Conservation (phyloP, 805 yeast genomes). For the Hanseniaspora hatyaiensis region DNA sequence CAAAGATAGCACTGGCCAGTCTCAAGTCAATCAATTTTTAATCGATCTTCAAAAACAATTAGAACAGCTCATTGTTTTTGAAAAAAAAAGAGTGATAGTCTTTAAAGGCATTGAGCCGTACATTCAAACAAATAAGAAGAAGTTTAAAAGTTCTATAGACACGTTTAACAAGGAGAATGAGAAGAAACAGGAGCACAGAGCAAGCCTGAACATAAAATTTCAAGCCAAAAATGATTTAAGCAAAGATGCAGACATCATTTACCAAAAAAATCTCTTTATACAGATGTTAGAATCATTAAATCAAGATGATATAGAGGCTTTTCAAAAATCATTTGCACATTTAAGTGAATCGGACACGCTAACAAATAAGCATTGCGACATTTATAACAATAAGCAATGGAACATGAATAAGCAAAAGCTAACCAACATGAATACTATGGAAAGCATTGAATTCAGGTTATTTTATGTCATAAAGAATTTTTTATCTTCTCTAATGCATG, state of each 20-base stretch:
- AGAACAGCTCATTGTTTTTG: background rate
- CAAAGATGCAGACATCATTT: background rate
- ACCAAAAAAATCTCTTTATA: constrained; percentile 8
- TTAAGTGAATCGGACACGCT: background rate
- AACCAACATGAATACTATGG: background rate
- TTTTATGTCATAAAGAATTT: background rate
- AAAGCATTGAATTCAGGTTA: constrained; percentile 7
- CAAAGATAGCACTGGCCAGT: background rate
- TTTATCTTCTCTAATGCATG: constrained; percentile 8
- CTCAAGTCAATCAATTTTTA: background rate
- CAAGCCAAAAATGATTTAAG: background rate
- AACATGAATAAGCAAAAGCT: background rate
- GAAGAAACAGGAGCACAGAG: background rate
- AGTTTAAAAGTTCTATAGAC: constrained; percentile 3
- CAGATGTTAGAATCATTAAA: constrained; percentile 1
- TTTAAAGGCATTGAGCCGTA: constrained; percentile 14
- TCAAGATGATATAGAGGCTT: background rate
- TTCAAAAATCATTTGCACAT: background rate
- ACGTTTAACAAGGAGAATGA: background rate
- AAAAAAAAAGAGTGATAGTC: constrained; percentile 3
- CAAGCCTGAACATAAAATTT: background rate
- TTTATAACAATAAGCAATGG: constrained; percentile 10
- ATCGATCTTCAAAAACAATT: constrained; percentile 6
- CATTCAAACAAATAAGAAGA: background rate
- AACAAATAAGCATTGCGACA: background rate